A percentile compares a stretch with the other conserved stretches of the same genome.
These are phyloP conservation scores for Marasmius tenuissimus DNA, from an alignment of 1,284 basidiomycete species.

Conservation along the genomic window DNA sequence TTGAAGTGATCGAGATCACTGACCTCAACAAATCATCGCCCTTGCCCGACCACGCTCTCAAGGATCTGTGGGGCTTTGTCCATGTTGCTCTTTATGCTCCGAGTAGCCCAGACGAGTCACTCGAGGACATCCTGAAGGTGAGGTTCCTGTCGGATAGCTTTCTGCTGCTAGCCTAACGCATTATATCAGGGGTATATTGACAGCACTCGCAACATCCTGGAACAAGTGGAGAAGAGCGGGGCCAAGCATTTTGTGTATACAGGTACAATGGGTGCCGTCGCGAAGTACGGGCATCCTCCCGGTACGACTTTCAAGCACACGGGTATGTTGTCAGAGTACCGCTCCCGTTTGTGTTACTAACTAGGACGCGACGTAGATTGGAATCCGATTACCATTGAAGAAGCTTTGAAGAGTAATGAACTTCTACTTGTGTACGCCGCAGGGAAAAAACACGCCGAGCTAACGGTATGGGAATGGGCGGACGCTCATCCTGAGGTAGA, in stretches of 20 bases:
- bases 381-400: constrained; percentile 17
- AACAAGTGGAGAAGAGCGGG: too few species aligned
- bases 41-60: constrained; percentile 4
- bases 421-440: constrained; percentile 14
- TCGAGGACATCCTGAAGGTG: constrained; percentile 8
- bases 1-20: constrained; percentile 9
- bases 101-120: neutral
- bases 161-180: too few species aligned
- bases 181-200: too few species aligned
- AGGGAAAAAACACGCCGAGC: constrained; percentile 19
- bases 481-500: constrained; percentile 17
- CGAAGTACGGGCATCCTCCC: too few species aligned
- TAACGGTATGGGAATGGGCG: constrained; percentile 19
- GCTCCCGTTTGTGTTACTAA: neutral
- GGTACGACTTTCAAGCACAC: neutral
- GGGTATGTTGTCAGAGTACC: neutral
- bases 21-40: constrained; percentile 2
- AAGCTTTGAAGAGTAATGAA: constrained; percentile 10
- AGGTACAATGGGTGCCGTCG: too few species aligned
- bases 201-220: too few species aligned
- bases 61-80: constrained; percentile 9
- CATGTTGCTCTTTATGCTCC: constrained; percentile 12
- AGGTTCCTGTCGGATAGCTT: neutral
- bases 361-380: constrained; percentile 13
- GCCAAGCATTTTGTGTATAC: too few species aligned